Base-by-base conservation (phyloP, 148 eudicot species). In the Oxyria digyna region DNA sequence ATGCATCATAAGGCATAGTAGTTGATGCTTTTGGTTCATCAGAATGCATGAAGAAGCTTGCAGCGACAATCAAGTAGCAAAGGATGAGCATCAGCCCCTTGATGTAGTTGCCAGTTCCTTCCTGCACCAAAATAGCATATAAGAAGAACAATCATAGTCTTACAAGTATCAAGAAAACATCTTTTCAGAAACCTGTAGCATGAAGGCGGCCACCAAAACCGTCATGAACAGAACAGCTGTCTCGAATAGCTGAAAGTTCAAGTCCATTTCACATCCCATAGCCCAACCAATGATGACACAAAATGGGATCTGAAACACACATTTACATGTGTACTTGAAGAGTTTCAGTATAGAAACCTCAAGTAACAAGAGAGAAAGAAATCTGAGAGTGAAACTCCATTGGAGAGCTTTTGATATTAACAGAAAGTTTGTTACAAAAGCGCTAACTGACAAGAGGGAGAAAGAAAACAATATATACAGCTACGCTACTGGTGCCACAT, bases 241-340 rank as follows among this genome's bases (percentile, higher is more conserved):
- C 78, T 84, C 87, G 45, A 84, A 84, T 13, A 81, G 74, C 41
- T 84, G 79, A 69, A 84, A 84, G 68, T 84, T 75, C 64, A 84
- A 72, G 64, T 84, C 83, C 83, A 84, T 79, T 0, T 77, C 77
- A 5, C 32, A 31, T 49, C 82, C 87, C 64, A 76, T 70, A 35
- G 73, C 49, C 87, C 87, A 84, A 1, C 85, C 87, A 24, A 77
- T 62, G 24, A 84, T 79, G 67, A 84, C 87, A 55, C 85, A 81
- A 29, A 84, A 76, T 0, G 87, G 87, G 23, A 84, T 79, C 87
- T 84, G 82, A 38, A 38, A 38, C n/a, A 59, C 18, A 59, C 29
- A 24, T 3, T 14, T 14, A 29, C 9, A 57, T 5, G 6, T 27
- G 21, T 10, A 20, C 12, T n/a, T 1, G 1, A 20, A 4, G 0